Conservation (phyloP, 345 rosid species). For the Xanthoceras sorbifolium region DNA sequence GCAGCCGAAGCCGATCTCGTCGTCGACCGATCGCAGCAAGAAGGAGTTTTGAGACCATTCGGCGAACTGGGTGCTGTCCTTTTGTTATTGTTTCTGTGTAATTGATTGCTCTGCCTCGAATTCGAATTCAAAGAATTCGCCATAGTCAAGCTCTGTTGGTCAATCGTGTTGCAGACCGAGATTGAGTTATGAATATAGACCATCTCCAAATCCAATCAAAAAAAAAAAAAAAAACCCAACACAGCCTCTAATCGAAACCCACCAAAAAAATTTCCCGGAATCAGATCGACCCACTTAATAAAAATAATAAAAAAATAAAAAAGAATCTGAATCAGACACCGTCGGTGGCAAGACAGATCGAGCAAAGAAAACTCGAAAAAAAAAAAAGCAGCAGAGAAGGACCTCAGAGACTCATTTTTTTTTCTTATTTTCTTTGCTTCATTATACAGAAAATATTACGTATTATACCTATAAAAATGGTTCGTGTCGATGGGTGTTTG, state of each 20-base stretch:
- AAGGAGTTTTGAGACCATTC: conserved; percentile 34
- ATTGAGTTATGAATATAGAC: conserved; percentile 75
- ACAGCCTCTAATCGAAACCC: conserved; percentile 30
- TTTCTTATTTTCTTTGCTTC: neutral
- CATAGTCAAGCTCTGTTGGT: conserved; percentile 61
- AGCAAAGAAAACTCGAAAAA: neutral
- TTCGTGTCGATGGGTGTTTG: neutral
- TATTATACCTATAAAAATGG: neutral
- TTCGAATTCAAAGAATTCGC: conserved; percentile 52
- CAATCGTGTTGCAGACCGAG: conserved; percentile 80
- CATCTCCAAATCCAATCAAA: conserved; percentile 67
- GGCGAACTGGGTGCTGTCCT: conserved; percentile 40
- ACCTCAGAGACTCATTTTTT: neutral
- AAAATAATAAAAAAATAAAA: conserved; percentile 1
- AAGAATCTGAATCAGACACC: neutral
- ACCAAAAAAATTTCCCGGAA: conserved; percentile 21
- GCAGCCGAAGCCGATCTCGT: conserved; percentile 53
- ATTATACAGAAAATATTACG: neutral
- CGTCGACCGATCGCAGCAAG: conserved; percentile 54
- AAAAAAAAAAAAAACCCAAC: conserved; percentile 9
- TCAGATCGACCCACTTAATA: conserved; percentile 47
- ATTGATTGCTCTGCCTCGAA: conserved; percentile 42
- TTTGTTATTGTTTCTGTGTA: conserved; percentile 35
- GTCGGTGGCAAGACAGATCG: conserved; percentile 7
- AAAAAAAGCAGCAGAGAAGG: neutral